A percentile compares a stretch with the other conserved stretches of the same genome.
These are phyloP conservation scores for Phaeosphaeriaceae sp. DNA, from an alignment of 2,329 filamentous ascomycete species.

Conservation along the genomic window DNA sequence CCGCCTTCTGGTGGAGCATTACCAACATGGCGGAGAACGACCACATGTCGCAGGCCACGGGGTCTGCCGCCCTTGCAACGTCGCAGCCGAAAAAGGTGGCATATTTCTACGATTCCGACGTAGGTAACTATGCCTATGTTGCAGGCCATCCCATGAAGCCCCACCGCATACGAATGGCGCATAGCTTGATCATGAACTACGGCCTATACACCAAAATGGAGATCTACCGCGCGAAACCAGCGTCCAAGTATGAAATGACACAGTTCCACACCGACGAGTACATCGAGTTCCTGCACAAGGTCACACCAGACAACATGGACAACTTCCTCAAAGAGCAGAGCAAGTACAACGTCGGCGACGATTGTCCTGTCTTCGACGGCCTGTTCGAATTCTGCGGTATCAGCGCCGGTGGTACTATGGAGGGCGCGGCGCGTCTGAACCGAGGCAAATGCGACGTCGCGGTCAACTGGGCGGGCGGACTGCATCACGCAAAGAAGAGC, in stretches of 20 bases:
- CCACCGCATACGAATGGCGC: constrained; percentile 70
- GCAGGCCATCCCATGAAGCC: constrained; percentile 73
- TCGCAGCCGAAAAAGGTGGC: constrained; percentile 76
- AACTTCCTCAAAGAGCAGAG: constrained; percentile 88
- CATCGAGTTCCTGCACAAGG: constrained; percentile 78
- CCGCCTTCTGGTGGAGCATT: background rate
- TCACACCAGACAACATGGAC: constrained; percentile 99
- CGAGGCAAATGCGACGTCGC: constrained; percentile 73
- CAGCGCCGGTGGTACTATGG: constrained; percentile 73
- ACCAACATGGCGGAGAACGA: constrained; percentile 20
- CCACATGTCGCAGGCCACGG: too few relatives aligned
- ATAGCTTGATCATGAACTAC: constrained; percentile 74
- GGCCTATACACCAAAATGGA: constrained; percentile 77
- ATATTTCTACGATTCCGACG: constrained; percentile 98
- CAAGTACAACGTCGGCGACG: constrained; percentile 72
- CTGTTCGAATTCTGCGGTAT: constrained; percentile 75
- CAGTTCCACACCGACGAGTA: constrained; percentile 78
- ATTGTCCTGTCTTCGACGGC: constrained; percentile 71
- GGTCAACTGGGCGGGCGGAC: constrained; percentile 78
- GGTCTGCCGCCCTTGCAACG: constrained; percentile 13
- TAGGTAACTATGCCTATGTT: constrained; percentile 97
- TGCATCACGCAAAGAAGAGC: constrained; percentile 94
- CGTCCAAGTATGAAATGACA: constrained; percentile 74
- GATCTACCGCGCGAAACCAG: constrained; percentile 64
- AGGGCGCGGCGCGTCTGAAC: constrained; percentile 72